Evolutionary conservation across 208 protist genomes (phyloP).

Genomic region (Naegleria fowleri): DNA sequence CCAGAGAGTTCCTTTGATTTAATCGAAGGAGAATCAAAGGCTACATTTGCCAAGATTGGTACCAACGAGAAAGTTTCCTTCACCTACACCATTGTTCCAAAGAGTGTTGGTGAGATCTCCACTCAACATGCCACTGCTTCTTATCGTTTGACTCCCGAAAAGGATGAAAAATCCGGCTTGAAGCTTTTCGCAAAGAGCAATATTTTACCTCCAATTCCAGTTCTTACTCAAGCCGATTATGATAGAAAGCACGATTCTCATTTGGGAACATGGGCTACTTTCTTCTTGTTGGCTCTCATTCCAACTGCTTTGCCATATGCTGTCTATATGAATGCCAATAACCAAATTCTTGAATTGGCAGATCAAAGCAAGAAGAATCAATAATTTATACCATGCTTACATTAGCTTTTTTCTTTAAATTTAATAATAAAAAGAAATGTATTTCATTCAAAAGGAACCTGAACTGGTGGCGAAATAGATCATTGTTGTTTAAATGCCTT

Average conservation of each 20-base stretch:
- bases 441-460: no score
- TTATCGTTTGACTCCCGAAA: neutral
- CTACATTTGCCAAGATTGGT: neutral
- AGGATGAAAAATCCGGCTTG: neutral
- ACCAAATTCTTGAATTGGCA: constrained; percentile 17
- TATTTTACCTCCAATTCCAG: neutral
- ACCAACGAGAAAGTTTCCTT: neutral
- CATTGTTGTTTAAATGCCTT: no score
- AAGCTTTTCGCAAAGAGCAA: neutral
- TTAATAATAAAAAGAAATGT: no score
- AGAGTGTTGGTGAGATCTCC: neutral
- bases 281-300: neutral
- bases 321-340: neutral
- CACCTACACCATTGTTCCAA: neutral
- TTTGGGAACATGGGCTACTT: neutral
- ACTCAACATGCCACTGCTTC: neutral
- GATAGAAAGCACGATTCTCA: constrained; percentile 10
- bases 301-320: constrained; percentile 3
- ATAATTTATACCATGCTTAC: neutral
- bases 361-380: neutral
- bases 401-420: no score
- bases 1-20: neutral
- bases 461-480: no score
- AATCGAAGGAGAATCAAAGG: neutral
- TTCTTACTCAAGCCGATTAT: constrained; percentile 19